A percentile compares a stretch with the other conserved stretches of the same genome.
Evolutionary conservation across 129 eudicot genomes (phyloP).

Genomic region (Helianthus tuberosus): DNA sequence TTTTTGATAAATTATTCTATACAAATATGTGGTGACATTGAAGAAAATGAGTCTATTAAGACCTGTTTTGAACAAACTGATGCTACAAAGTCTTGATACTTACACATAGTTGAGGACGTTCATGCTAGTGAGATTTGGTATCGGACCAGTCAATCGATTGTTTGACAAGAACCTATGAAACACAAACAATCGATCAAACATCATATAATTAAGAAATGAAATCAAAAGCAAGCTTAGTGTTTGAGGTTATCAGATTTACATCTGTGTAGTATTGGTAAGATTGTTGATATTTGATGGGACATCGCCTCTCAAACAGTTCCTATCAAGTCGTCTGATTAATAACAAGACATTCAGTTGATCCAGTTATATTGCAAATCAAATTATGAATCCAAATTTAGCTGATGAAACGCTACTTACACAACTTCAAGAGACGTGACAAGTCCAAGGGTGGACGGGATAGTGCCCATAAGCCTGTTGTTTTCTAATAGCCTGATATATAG

Average conservation of each 20-base stretch:
- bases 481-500: conserved; percentile 41
- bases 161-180: conserved; percentile 42
- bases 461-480: conserved; percentile 45
- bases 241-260: conserved; percentile 30
- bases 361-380: neutral
- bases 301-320: conserved; percentile 38
- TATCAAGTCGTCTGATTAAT: conserved; percentile 46
- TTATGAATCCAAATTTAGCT: too few species aligned
- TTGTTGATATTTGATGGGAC: conserved; percentile 49
- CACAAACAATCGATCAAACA: neutral
- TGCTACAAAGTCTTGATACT: conserved; percentile 16
- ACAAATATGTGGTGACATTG: neutral
- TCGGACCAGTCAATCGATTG: conserved; percentile 43
- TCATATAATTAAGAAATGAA: neutral
- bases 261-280: conserved; percentile 32
- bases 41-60: neutral
- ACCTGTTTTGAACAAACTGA: neutral
- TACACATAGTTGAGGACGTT: conserved; percentile 44
- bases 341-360: conserved; percentile 1
- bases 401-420: conserved; percentile 39
- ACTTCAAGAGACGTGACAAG: conserved; percentile 43
- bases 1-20: neutral
- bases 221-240: neutral
- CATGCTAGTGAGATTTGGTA: conserved; percentile 55
- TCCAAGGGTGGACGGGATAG: conserved; percentile 44